Evolutionary conservation across 345 rosid genomes (phyloP).

Genomic region (Linum lewisii): DNA sequence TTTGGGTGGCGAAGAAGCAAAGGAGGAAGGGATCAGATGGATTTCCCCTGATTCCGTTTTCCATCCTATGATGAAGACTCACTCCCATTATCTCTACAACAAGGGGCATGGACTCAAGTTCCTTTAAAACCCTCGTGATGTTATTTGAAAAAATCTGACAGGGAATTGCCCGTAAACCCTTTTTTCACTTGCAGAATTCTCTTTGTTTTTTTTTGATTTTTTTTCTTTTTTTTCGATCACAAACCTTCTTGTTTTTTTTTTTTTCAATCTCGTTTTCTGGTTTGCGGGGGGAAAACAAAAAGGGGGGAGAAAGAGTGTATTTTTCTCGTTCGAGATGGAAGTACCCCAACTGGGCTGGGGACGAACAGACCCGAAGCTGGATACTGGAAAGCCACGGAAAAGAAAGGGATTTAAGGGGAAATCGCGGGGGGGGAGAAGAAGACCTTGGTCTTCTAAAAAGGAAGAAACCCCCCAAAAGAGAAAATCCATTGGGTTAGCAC

Average conservation of each 20-base stretch:
- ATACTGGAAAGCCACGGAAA: slow-evolving; percentile 1
- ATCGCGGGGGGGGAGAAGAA: neutral
- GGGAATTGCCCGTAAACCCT: neutral
- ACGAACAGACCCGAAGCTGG: slow-evolving; percentile 6
- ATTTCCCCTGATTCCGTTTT: slow-evolving; percentile 1
- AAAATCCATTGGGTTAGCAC: slow-evolving; percentile 1
- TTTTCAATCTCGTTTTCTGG: too few relatives aligned
- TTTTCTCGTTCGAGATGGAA: neutral
- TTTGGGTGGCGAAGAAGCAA: neutral
- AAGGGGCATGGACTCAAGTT: neutral
- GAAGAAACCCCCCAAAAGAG: neutral
- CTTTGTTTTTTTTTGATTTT: neutral
- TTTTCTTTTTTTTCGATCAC: neutral
- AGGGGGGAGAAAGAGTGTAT: slow-evolving; percentile 5
- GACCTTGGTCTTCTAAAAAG: slow-evolving; percentile 2
- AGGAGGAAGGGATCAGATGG: neutral
- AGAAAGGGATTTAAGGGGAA: slow-evolving; percentile 7
- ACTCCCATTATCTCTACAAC: slow-evolving; percentile 1
- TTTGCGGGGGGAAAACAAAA: neutral
- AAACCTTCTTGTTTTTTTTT: neutral
- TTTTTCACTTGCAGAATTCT: neutral
- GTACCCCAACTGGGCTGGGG: neutral
- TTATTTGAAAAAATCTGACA: slow-evolving; percentile 1
- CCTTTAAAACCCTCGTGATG: neutral
- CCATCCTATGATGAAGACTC: slow-evolving; percentile 4